Conservation (phyloP, 2,329 filamentous ascomycete species). For the Fusarium sp. region DNA sequence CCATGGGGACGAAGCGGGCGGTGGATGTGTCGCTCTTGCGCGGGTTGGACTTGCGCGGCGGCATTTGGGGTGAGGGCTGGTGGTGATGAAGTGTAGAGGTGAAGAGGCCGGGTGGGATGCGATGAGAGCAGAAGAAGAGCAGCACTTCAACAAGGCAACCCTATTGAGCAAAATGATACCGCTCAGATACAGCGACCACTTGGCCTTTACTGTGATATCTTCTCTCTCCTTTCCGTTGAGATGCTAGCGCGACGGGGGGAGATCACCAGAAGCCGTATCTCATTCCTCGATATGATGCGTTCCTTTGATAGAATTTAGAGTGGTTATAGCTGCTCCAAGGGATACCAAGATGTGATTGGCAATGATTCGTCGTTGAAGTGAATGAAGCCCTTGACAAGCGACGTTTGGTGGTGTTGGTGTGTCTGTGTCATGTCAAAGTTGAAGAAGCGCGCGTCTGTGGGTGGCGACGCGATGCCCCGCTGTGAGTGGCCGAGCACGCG, state of each 20-base stretch:
- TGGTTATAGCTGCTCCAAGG: not conserved
- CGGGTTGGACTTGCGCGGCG: slow-evolving; percentile 66
- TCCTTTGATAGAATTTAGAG: not conserved
- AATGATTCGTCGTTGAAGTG: slow-evolving; percentile 9
- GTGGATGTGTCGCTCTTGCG: slow-evolving; percentile 61
- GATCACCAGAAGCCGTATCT: not conserved
- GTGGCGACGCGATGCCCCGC: slow-evolving; percentile 44
- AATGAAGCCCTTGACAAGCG: not conserved
- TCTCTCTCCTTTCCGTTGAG: not conserved
- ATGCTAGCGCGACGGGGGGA: not conserved
- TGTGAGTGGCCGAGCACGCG: slow-evolving; percentile 41
- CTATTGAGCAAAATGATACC: not conserved
- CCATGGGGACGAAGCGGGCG: slow-evolving; percentile 58
- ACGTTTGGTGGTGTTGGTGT: slow-evolving; percentile 6
- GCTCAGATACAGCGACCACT: slow-evolving; percentile 29
- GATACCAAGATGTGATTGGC: not conserved
- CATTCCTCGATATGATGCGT: not conserved
- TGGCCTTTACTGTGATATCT: slow-evolving; percentile 9
- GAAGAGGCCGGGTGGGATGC: not conserved
- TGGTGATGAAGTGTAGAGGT: slow-evolving; percentile 18
- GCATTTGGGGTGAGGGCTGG: slow-evolving; percentile 54
- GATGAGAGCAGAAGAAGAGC: not conserved
- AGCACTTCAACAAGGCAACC: not conserved
- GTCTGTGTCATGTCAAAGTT: slow-evolving; percentile 26
- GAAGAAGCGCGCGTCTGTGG: slow-evolving; percentile 37